Base-by-base conservation (phyloP, 2,329 filamentous ascomycete genomes). In the Aureobasidium sp. region DNA sequence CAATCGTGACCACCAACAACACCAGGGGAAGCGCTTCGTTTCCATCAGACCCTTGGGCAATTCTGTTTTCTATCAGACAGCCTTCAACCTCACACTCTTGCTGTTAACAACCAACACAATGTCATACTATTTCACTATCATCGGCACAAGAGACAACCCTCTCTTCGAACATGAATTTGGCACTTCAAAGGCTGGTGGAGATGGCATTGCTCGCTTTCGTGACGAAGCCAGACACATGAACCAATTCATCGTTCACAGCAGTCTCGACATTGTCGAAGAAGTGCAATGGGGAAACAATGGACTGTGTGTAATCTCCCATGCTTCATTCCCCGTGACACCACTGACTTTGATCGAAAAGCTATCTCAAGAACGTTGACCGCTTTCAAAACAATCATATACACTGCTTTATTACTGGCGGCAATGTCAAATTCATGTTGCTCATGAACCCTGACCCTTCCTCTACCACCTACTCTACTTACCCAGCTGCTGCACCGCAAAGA, bases 111-210 rank as follows among this genome's bases (percentile, higher is more conserved):
- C 5, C 25, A 58, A 25, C 16, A 10, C 6, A 47, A 97, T 97
- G 94, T 97, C 92, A 64, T 99, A 97, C 82, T 97, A 97, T 80
- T 97, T 99, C 78, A 90, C 90, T 72, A 96, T 99, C 68, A 85
- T 99, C 74, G 94, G 92, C 72, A 95, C 91, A 27, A 90, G 91
- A 69, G 94, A 99, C 79, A 95, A 93, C 72, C 93, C 94, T 37
- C 84, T 99, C 67, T 99, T 97, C 78, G 93, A 96, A 78, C 85
- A 95, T 76, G 92, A 96, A 73, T 99, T 99, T 74, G 94, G 94
- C 69, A 97, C 93, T 42, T 96, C 91, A 44, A 97, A 97, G 76
- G 88, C 91, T 69, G 92, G 93, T 77, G 93, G 93, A 73, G 94
- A 97, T 80, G 94, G 94, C 68, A 82, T 91, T 73, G 84, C 93